Evolutionary conservation across 2,329 filamentous ascomycete species (phyloP).

Genomic region (Verticillium albo-atrum): DNA sequence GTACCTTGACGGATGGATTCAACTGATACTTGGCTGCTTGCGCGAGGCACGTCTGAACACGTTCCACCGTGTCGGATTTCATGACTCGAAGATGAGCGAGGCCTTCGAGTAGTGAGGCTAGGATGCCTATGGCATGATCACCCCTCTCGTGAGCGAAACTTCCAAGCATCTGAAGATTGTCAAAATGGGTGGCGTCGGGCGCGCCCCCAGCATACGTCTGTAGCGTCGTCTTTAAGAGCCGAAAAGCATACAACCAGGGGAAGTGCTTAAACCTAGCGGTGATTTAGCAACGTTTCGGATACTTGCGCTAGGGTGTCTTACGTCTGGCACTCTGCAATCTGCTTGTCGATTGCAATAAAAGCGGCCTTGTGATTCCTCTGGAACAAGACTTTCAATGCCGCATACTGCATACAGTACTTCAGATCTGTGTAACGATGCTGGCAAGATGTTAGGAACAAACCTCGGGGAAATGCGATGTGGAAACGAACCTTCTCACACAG

Average conservation of each 20-base stretch:
- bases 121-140: constrained; percentile 61
- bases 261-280: constrained; percentile 54
- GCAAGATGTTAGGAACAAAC: constrained; percentile 9
- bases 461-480: not conserved
- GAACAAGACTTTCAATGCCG: constrained; percentile 66
- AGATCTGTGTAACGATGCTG: constrained; percentile 58
- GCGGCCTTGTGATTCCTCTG: constrained; percentile 69
- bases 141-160: constrained; percentile 53
- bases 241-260: constrained; percentile 73
- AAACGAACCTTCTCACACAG: constrained; percentile 58
- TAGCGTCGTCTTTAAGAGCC: constrained; percentile 67
- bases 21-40: constrained; percentile 68
- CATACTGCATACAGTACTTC: constrained; percentile 73
- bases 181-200: constrained; percentile 59
- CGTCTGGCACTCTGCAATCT: constrained; percentile 65
- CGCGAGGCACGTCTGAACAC: constrained; percentile 70
- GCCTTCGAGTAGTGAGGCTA: constrained; percentile 64
- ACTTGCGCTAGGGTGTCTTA: constrained; percentile 29
- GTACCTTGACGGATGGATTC: constrained; percentile 56
- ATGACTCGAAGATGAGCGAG: constrained; percentile 62
- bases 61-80: constrained; percentile 62
- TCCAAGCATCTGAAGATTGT: constrained; percentile 63
- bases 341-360: constrained; percentile 64
- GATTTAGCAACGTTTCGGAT: not conserved
- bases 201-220: constrained; percentile 57